Conservation (phyloP, 306 rosid genomes). For the Abrus precatorius region DNA sequence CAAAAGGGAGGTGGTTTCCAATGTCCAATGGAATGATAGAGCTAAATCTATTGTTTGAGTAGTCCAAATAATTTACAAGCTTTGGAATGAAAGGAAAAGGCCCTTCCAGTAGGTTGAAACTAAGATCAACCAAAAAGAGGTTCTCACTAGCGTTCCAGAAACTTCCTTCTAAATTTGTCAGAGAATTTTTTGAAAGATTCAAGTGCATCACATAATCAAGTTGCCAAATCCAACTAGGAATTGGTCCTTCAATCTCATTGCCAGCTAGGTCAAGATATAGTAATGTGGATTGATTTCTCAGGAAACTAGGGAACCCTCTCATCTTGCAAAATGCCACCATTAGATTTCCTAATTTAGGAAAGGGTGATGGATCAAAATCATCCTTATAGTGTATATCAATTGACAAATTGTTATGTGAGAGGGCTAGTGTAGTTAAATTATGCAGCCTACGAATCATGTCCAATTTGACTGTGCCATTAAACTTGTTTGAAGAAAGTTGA, state of each 20-base stretch:
- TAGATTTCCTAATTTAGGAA: conserved; percentile 22
- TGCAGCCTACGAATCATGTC: conserved; percentile 5
- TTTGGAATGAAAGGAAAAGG: not conserved
- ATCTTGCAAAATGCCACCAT: conserved; percentile 54
- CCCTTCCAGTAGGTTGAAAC: conserved; percentile 35
- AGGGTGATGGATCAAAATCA: not conserved
- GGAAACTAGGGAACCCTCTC: conserved; percentile 44
- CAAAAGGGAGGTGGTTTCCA: not conserved
- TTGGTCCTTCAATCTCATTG: conserved; percentile 45
- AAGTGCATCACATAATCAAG: not conserved
- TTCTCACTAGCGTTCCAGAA: not conserved
- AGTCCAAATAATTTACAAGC: not conserved
- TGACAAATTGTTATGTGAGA: conserved; percentile 53
- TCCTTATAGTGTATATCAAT: not conserved
- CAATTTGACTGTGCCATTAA: conserved; percentile 51
- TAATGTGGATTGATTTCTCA: conserved; percentile 48
- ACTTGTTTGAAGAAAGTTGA: conserved; percentile 60
- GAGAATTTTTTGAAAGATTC: conserved; percentile 30
- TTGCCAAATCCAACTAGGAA: conserved; percentile 41
- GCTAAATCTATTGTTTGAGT: conserved; percentile 50
- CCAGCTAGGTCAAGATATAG: conserved; percentile 36
- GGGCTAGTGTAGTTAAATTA: conserved; percentile 52
- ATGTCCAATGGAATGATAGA: conserved; percentile 27
- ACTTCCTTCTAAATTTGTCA: conserved; percentile 10
- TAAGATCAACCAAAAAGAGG: not conserved